Base-by-base conservation (phyloP, 768 basidiomycete genomes). In the Nevesoporus exiguus region DNA sequence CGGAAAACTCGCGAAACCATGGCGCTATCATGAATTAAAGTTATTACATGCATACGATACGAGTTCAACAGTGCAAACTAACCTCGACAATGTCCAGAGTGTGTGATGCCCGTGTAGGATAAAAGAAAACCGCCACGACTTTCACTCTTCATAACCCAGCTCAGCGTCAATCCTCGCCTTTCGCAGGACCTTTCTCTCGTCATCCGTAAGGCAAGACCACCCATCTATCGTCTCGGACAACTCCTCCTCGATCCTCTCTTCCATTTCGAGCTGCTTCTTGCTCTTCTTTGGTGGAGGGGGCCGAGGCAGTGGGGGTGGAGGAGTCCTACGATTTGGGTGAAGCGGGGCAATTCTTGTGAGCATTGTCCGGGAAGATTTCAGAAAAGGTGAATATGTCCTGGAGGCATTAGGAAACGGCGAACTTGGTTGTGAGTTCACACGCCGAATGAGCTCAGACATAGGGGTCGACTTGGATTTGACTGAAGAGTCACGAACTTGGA, bases 231-330 rank as follows among this genome's bases (percentile, higher is more conserved):
- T 82, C 57, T 91, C 89, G 24, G 86, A 75, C 53, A 91, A 70
- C 71, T 92, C 88, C 67, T 88, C 82, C 65, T 90, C 88, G 80
- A 90, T 90, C 62, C 78, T 80, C 67, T 91, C 89, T 70, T 91
- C 89, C 63, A 80, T 70, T 62, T 84, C 80, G 22, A 87, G 69
- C 70, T 88, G 82, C 66, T 90, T 91, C 76, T 90, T 90, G 48
- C 82, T 84, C 75, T 91, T 91, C 72, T 84, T 88, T 57, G 78
- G 81, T 42, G 84, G 83, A 5, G 87, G 86, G 0, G 83, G 83
- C 5, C 82, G 81, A 1, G 89, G 89, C 2, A 75, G 77, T 0
- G 86, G 85, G 0, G 86, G 88, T 0, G 89, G 88, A 0, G 89
- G 89, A 1, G 86, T 81, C 14, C 81, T 78, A 45, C 88, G 75